Evolutionary conservation across 805 yeast species (phyloP).

Genomic region (Hyphopichia homilentoma): DNA sequence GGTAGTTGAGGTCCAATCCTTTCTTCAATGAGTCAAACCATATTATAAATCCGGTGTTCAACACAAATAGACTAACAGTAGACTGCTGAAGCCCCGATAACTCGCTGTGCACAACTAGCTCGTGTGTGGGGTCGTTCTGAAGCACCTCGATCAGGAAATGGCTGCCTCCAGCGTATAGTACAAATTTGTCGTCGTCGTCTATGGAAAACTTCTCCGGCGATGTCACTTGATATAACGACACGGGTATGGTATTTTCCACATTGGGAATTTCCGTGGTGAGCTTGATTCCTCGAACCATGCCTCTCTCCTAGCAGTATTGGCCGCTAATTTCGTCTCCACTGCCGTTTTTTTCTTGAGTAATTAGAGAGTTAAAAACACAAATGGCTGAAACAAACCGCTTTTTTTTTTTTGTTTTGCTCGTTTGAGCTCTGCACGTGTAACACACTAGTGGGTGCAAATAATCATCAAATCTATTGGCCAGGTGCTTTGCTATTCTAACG

Average conservation of each 20-base stretch:
- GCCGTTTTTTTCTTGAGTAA: too few species aligned
- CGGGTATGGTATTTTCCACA: slow-evolving; percentile 38
- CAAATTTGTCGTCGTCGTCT: slow-evolving; percentile 34
- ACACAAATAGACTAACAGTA: slow-evolving; percentile 24
- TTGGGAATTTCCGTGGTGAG: slow-evolving; percentile 27
- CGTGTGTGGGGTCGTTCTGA: slow-evolving; percentile 12
- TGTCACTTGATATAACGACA: slow-evolving; percentile 27
- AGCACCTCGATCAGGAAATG: slow-evolving; percentile 11
- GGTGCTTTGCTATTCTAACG: too few species aligned
- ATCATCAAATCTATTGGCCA: too few species aligned
- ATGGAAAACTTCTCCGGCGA: slow-evolving; percentile 37
- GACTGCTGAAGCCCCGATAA: slow-evolving; percentile 7
- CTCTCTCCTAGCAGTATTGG: too few species aligned
- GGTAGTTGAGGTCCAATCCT: slow-evolving; percentile 36
- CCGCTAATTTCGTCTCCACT: too few species aligned
- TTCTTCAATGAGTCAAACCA: slow-evolving; percentile 19
- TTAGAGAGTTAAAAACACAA: too few species aligned
- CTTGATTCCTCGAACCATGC: slow-evolving; percentile 1
- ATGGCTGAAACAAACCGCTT: too few species aligned
- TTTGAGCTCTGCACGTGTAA: too few species aligned
- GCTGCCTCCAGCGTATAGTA: slow-evolving; percentile 37
- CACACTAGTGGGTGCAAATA: too few species aligned
- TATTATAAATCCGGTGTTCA: slow-evolving; percentile 30
- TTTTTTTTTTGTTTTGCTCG: too few species aligned
- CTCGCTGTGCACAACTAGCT: slow-evolving; percentile 8